Evolutionary conservation across 352 stramenopile species (phyloP).

Genomic region (Stephanocyclus meneghinianus): DNA sequence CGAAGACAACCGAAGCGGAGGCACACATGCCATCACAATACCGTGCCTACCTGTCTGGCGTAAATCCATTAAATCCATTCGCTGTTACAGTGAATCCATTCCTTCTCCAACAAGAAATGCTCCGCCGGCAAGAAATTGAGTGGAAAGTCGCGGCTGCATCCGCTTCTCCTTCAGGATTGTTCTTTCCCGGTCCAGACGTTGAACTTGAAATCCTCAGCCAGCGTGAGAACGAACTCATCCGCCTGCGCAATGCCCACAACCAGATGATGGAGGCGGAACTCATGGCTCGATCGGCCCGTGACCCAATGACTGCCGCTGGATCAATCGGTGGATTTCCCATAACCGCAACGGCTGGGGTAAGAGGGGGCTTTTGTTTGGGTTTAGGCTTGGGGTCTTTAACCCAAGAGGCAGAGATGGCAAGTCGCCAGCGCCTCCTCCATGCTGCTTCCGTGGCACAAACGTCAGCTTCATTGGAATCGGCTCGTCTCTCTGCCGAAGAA

Average conservation of each 20-base stretch:
- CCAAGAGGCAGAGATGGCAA: neutral
- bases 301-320: neutral
- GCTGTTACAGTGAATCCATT: neutral
- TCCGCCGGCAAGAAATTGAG: conserved; percentile 1
- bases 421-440: neutral
- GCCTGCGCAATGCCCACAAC: neutral
- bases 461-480: neutral
- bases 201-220: neutral
- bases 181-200: neutral
- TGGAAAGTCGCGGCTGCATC: neutral
- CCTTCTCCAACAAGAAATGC: conserved; percentile 2
- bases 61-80: neutral
- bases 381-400: neutral
- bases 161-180: neutral
- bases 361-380: neutral
- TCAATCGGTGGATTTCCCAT: neutral
- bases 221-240: conserved; percentile 11
- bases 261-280: conserved; percentile 2
- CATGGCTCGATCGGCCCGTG: neutral
- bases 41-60: neutral
- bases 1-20: neutral
- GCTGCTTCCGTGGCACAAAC: neutral
- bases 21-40: neutral
- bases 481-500: neutral
- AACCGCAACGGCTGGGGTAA: neutral